phyloP scores from a whole-genome alignment of 352 stramenopile genomes.

The Globisporangium nagaii region DNA sequence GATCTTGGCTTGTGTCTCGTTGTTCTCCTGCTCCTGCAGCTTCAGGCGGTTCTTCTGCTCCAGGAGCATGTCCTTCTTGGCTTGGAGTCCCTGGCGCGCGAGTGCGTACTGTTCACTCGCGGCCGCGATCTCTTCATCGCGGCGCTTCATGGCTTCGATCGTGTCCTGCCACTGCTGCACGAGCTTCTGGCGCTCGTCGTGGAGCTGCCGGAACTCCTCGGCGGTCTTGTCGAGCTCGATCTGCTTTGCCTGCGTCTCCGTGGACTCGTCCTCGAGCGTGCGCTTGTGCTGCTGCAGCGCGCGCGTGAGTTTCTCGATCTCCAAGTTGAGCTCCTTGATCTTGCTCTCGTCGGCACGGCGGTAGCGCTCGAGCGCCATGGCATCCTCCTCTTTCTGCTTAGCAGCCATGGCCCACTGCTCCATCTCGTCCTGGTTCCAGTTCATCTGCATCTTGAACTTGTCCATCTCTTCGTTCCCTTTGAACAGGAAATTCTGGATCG shows the following conservation, averaged over 20 bases:
- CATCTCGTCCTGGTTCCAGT: conserved; percentile 98
- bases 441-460: conserved; percentile 95
- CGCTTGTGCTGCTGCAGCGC: conserved; percentile 74
- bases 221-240: conserved; percentile 95
- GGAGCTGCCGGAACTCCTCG: conserved; percentile 90
- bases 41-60: conserved; percentile 80
- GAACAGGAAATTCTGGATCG: conserved; percentile 89
- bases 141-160: conserved; percentile 90
- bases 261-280: conserved; percentile 75
- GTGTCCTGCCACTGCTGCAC: conserved; percentile 94
- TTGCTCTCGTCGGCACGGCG: conserved; percentile 91
- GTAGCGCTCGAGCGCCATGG: conserved; percentile 91
- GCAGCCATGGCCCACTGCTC: conserved; percentile 95
- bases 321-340: conserved; percentile 92
- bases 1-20: conserved; percentile 69
- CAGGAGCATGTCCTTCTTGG: conserved; percentile 64
- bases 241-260: conserved; percentile 93
- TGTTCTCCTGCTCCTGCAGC: conserved; percentile 84
- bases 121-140: conserved; percentile 91
- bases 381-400: conserved; percentile 96
- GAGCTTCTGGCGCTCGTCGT: conserved; percentile 91
- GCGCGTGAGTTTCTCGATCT: conserved; percentile 92
- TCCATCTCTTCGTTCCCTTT: conserved; percentile 94
- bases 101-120: conserved; percentile 87
- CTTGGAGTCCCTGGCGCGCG: conserved; percentile 40